phyloP scores from a whole-genome alignment of 768 basidiomycete species.

The Pleurotus eryngii region DNA sequence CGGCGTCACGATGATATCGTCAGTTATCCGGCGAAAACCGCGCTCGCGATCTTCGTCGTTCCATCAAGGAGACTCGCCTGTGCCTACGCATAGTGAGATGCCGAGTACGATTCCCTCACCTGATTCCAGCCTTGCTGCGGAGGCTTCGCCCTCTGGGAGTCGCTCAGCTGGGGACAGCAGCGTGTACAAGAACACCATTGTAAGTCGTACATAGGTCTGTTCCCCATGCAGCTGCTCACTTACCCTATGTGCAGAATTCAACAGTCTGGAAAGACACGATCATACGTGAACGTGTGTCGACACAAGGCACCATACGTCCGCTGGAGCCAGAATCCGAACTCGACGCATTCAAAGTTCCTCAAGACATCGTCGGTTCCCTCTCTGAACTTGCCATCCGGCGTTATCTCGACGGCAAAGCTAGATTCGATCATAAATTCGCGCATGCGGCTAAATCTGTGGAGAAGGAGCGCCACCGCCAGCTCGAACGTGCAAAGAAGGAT shows the following conservation, averaged over 20 bases:
- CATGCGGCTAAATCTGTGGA: slow-evolving; percentile 55
- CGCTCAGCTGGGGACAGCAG: slow-evolving; percentile 57
- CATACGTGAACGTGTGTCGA: slow-evolving; percentile 89
- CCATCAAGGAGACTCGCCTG: slow-evolving; percentile 6
- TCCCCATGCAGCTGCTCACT: background rate
- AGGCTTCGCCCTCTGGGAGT: slow-evolving; percentile 14
- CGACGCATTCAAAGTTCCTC: slow-evolving; percentile 59
- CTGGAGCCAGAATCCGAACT: slow-evolving; percentile 73
- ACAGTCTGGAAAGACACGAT: slow-evolving; percentile 52
- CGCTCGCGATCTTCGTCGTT: background rate
- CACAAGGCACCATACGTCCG: slow-evolving; percentile 75
- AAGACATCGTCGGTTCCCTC: slow-evolving; percentile 66
- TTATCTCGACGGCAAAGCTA: slow-evolving; percentile 60
- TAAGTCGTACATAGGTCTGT: slow-evolving; percentile 22
- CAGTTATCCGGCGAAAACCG: slow-evolving; percentile 8
- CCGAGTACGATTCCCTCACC: background rate
- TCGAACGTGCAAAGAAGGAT: slow-evolving; percentile 64
- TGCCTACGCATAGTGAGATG: background rate
- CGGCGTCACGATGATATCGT: slow-evolving; percentile 13
- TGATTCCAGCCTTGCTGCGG: background rate
- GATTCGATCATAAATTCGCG: slow-evolving; percentile 68
- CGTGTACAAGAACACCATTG: slow-evolving; percentile 52
- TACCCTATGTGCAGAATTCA: slow-evolving; percentile 26
- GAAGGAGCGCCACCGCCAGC: slow-evolving; percentile 60
- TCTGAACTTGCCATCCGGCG: slow-evolving; percentile 74